Evolutionary conservation across 768 basidiomycete genomes (phyloP), one percentile per base, ranked within the genome.

Genomic region (Kwoniella sp.): DNA sequence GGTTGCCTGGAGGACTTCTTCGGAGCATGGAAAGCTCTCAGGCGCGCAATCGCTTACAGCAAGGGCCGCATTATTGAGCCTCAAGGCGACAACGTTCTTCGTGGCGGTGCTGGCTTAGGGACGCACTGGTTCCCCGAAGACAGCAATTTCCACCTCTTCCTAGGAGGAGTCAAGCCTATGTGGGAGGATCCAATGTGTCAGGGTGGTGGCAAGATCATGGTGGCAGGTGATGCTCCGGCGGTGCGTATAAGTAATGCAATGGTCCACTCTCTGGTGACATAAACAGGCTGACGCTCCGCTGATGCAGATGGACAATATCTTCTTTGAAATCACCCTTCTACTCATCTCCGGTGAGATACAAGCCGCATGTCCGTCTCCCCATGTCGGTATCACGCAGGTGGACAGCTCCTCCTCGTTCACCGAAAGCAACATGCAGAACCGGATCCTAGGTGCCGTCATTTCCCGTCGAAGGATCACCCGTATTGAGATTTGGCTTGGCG

Each of bases 171-270:
- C 20, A 50, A 49, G 42, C 68, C 68, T 3, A 63, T 67, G 62
- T 70, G 68, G 68, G 68, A 70, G 47, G 68, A 70, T 53, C 20
- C 40, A 12, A 53, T 53, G 48, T 67, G 65, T 56, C 56, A 53
- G 3, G 54, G 57, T 11, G 68, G 65, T 2, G 65, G 68, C 2
- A 64, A 62, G 48, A 47, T 69, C 27, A 66, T 65, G 61, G 34
- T 66, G 23, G 39, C 62, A 12, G 56, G 59, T 8, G 43, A 49
- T 28, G 19, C 48, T 23, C 15, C 15, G 6, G 28, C 14, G 12
- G 67, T 60, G 23, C 40, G 58, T 62, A 9, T 26, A 1, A 19
- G 27, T 5, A 26, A 31, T 19, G 39, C 12, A 23, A 7, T 20
- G 22, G n/a, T 45, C 8, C 31, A 3, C 37, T 38, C 37, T 38